Evolutionary conservation across 2,329 filamentous ascomycete genomes (phyloP), one percentile per base, ranked within the genome.

Genomic region (Phialophora chinensis): DNA sequence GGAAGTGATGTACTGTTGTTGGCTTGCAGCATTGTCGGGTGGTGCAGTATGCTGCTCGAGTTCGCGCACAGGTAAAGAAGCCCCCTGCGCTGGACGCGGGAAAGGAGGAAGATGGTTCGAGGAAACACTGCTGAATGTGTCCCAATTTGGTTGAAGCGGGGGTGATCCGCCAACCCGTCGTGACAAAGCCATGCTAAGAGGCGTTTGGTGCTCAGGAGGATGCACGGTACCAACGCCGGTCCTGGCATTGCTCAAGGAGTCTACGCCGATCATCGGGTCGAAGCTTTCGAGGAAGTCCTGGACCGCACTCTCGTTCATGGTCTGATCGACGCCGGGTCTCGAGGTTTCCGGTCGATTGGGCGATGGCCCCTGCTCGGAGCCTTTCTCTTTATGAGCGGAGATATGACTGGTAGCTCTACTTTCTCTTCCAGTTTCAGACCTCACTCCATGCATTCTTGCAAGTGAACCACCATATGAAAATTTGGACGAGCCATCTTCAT

Each of bases 281-380:
- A 72, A 72, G 53, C 63, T 69, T 20, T 67, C 59, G 11, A 72
- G 63, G 50, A 72, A 71, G n/a, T 66, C 60, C 31, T 63, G 56
- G 4, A 66, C 71, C 2, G 63, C 71, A 55, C 57, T 61, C 44
- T 49, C 58, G 58, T 54, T 60, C 31, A 17, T 60, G n/a, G 27
- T 42, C 44, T 56, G 56, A 55, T 60, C 42, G 8, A 14, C 33
- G 31, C 20, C 53, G 5, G 8, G 23, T 38, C 42, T 50, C 33
- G 42, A 64, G 11, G 31, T 23, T 5, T 61, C 55, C 29, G 33
- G 17, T n/a, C 29, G 35, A 35, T 31, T 53, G 20, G 35, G 14
- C 33, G 38, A 17, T n/a, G 50, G n/a, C 10, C 50, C 27, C 50
- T 44, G 11, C 23, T 66, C 60, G 5, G 66, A 63, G 14, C 27